phyloP scores from a whole-genome alignment of 2,329 filamentous ascomycete species.

The Phaeoacremonium minimum region DNA sequence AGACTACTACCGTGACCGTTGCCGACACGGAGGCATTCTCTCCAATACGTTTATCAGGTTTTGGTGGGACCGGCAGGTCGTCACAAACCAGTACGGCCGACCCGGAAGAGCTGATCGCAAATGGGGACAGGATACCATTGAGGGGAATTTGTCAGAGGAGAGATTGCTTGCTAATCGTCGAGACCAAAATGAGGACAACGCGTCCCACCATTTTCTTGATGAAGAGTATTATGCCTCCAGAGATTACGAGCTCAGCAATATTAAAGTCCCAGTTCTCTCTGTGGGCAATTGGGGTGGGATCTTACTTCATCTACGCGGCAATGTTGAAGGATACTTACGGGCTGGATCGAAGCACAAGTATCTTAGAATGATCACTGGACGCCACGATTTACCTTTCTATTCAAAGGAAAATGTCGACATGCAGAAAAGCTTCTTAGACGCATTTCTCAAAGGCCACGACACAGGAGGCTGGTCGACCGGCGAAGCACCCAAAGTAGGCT shows the following conservation, averaged over 20 bases:
- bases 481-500: constrained; percentile 49
- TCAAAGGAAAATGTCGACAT: constrained; percentile 60
- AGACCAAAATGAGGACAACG: constrained; percentile 30
- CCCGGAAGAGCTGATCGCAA: constrained; percentile 43
- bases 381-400: constrained; percentile 65
- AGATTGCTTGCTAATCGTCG: constrained; percentile 38
- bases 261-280: constrained; percentile 56
- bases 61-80: constrained; percentile 60
- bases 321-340: constrained; percentile 55
- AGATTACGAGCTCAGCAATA: constrained; percentile 56
- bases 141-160: constrained; percentile 47
- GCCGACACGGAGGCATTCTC: constrained; percentile 51
- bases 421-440: constrained; percentile 60
- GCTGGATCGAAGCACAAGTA: constrained; percentile 62
- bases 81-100: constrained; percentile 60
- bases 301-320: constrained; percentile 58
- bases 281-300: constrained; percentile 67
- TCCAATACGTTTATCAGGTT: constrained; percentile 50
- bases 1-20: constrained; percentile 44
- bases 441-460: constrained; percentile 62
- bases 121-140: constrained; percentile 49
- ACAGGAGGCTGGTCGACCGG: constrained; percentile 50
- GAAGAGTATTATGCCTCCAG: constrained; percentile 56
- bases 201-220: constrained; percentile 48
- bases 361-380: constrained; percentile 58